Base-by-base conservation (phyloP, 495 filamentous ascomycete species). In the Chaetomium cochliodes region DNA sequence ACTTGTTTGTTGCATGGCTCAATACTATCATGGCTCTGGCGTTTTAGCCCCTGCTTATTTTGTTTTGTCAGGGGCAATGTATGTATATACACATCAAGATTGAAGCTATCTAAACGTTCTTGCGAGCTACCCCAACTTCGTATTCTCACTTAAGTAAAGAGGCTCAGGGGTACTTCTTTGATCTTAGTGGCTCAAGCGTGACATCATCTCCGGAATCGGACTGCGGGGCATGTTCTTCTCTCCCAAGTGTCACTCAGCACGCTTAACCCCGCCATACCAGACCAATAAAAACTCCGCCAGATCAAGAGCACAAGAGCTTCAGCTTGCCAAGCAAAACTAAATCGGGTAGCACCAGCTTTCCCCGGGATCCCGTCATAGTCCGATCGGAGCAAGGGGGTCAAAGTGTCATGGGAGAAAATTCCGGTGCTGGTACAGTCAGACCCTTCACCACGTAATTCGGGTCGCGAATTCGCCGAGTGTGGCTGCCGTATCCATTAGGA, bases 171-270 rank as follows among this genome's bases (percentile, higher is more conserved):
- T n/a, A n/a, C n/a, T n/a, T n/a, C n/a, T n/a, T n/a, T n/a, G n/a
- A n/a, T n/a, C n/a, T n/a, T n/a, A n/a, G n/a, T n/a, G n/a, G n/a
- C n/a, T n/a, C n/a, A n/a, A n/a, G n/a, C 13, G 47, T 67, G 66
- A 67, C 62, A 65, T 68, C 66, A 68, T 44, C 61, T 68, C 62
- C 66, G 66, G 12, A 53, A 62, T 62, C 66, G 62, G 66, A 68
- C 41, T 28, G 62, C 62, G 61, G 60, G 65, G 56, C 25, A 53
- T 59, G 1, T 50, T 50, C 41, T 28, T 23, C 6, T 7, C 18
- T 18, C 11, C 9, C n/a, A n/a, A n/a, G n/a, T n/a, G n/a, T n/a
- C n/a, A n/a, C n/a, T n/a, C n/a, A n/a, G n/a, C n/a, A n/a, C n/a
- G n/a, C n/a, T 18, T 22, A 39, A 58, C 65, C 65, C 65, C 65